These are phyloP conservation scores for Pseudohalonectria lignicola DNA, from an alignment of 2,329 filamentous ascomycete species.

Conservation along the genomic window DNA sequence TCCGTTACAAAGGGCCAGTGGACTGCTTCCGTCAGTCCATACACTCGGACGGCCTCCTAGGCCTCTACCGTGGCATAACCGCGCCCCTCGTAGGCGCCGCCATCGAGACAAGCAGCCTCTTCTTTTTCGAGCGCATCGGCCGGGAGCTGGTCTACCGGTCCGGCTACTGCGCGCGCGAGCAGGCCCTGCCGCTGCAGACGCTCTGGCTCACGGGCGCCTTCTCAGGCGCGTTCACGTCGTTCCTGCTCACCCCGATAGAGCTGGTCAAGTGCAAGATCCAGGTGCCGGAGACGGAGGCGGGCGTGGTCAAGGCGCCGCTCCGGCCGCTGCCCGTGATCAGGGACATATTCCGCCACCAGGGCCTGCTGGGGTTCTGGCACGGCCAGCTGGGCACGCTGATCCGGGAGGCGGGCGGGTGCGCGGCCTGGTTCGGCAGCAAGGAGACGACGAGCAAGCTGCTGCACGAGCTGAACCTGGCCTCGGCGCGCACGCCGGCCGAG, in stretches of 20 bases:
- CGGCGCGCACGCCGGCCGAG: constrained; percentile 25
- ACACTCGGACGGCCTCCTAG: constrained; percentile 63
- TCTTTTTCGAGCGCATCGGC: constrained; percentile 78
- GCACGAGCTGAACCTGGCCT: constrained; percentile 40
- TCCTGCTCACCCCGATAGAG: constrained; percentile 90
- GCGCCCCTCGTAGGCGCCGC: constrained; percentile 86
- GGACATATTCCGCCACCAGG: constrained; percentile 73
- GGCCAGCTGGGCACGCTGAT: constrained; percentile 90
- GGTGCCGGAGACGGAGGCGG: constrained; percentile 44
- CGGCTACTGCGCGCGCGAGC: constrained; percentile 35
- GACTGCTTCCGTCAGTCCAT: constrained; percentile 91
- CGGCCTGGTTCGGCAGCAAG: constrained; percentile 91
- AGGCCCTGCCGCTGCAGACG: constrained; percentile 60
- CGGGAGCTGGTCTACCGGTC: constrained; percentile 51
- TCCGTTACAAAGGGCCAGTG: constrained; percentile 73
- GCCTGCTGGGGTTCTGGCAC: constrained; percentile 83
- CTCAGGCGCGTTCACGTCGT: constrained; percentile 78
- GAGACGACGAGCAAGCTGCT: constrained; percentile 69
- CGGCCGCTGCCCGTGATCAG: constrained; percentile 61
- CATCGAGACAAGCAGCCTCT: constrained; percentile 82
- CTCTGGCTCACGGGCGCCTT: constrained; percentile 75
- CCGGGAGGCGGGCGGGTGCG: constrained; percentile 83
- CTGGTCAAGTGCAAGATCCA: constrained; percentile 98
- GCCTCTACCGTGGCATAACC: constrained; percentile 85
- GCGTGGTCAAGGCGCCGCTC: constrained; percentile 33